These are phyloP conservation scores for Panicum virgatum DNA, from an alignment of 202 grass and related monocot genomes.

Conservation along the genomic window DNA sequence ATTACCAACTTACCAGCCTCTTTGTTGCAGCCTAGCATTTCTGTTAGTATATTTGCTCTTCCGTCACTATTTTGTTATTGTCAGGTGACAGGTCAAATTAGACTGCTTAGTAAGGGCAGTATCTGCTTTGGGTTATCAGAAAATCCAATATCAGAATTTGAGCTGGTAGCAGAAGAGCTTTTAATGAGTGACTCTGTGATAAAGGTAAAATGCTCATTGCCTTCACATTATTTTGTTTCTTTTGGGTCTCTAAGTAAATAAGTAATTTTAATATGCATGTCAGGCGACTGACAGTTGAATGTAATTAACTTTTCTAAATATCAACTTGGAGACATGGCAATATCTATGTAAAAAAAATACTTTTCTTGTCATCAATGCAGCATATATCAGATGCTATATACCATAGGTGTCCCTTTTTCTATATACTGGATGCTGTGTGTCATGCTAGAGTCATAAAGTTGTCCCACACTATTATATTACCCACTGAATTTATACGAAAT, in stretches of 20 bases:
- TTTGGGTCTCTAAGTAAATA: conserved; percentile 3
- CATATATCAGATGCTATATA: background rate
- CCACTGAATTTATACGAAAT: background rate
- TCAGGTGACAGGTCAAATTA: conserved; percentile 98
- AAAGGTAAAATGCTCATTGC: conserved; percentile 60
- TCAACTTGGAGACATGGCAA: background rate
- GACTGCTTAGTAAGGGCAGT: conserved; percentile 76
- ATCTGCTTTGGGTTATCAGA: conserved; percentile 96
- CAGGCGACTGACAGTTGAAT: background rate
- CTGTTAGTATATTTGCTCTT: conserved; percentile 14
- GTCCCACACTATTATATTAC: background rate
- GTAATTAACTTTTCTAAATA: background rate
- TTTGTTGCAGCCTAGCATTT: background rate
- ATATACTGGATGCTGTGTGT: background rate
- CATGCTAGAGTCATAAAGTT: background rate
- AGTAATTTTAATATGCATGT: conserved; percentile 9
- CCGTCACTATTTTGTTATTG: conserved; percentile 33
- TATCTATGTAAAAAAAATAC: background rate
- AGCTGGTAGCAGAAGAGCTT: conserved; percentile 98
- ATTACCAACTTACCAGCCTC: background rate
- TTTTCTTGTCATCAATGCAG: background rate
- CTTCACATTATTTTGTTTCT: background rate
- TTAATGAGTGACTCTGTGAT: conserved; percentile 98
- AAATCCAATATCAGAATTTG: conserved; percentile 98
- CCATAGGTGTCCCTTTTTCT: background rate